phyloP scores from a whole-genome alignment of 2,329 filamentous ascomycete species.

The Colletotrichum lentis region DNA sequence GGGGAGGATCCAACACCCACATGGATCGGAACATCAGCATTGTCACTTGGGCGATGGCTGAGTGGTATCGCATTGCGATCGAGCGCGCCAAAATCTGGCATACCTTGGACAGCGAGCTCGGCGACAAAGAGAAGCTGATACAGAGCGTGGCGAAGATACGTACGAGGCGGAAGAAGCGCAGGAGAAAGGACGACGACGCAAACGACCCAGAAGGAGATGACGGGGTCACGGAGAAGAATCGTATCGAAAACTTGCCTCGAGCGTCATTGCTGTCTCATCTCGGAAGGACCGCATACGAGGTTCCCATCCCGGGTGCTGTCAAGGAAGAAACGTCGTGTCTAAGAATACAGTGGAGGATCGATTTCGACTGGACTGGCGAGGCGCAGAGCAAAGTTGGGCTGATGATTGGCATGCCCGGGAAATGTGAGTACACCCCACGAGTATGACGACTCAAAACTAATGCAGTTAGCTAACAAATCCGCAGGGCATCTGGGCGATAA shows the following conservation, averaged over 20 bases:
- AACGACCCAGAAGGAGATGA: constrained; percentile 40
- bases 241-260: constrained; percentile 38
- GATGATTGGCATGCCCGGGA: constrained; percentile 64
- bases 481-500: constrained; percentile 70
- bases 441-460: not conserved
- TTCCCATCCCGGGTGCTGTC: constrained; percentile 51
- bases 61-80: constrained; percentile 70
- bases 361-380: constrained; percentile 78
- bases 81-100: constrained; percentile 71
- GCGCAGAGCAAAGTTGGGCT: constrained; percentile 66
- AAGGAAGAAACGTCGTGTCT: constrained; percentile 52
- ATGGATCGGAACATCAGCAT: constrained; percentile 66
- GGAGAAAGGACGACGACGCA: constrained; percentile 39
- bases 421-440: constrained; percentile 62
- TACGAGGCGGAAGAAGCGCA: constrained; percentile 40
- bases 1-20: constrained; percentile 51
- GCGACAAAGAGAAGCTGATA: constrained; percentile 45
- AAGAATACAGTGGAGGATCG: constrained; percentile 68
- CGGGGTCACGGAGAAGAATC: not conserved
- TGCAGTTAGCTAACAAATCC: constrained; percentile 31
- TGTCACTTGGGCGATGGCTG: constrained; percentile 72
- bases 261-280: constrained; percentile 63
- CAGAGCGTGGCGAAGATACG: constrained; percentile 46
- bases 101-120: constrained; percentile 59
- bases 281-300: constrained; percentile 59